Percentiles rank a stretch among this genome's conserved stretches.
These are phyloP conservation scores for Umbelopsis isabellina DNA, from an alignment of 192 early-diverging fungal genomes.

Conservation along the genomic window DNA sequence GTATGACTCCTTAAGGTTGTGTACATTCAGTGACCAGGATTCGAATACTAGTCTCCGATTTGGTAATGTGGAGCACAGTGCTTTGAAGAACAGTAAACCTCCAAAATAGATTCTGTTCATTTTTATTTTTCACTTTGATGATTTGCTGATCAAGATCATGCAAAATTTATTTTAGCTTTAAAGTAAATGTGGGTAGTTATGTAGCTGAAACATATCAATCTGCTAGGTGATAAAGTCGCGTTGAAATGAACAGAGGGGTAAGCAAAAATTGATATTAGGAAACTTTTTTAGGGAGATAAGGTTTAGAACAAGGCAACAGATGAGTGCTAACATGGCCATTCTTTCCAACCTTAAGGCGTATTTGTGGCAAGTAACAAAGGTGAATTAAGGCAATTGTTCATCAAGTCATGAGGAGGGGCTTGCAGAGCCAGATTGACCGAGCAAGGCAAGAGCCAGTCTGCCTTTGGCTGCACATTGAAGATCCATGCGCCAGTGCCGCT, in stretches of 20 bases:
- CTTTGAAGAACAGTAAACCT: neutral
- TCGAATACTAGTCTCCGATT: neutral
- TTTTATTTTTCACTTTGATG: neutral
- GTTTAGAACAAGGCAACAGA: too few species aligned
- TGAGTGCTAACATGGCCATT: too few species aligned
- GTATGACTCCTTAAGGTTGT: neutral
- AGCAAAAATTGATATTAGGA: too few species aligned
- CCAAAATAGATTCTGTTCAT: neutral
- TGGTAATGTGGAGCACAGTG: neutral
- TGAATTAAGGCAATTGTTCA: neutral
- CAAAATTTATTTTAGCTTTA: too few species aligned
- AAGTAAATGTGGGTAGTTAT: too few species aligned
- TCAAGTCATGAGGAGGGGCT: neutral
- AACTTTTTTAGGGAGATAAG: too few species aligned
- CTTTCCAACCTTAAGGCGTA: neutral
- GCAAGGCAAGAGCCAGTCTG: neutral
- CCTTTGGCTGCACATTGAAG: conserved; percentile 20
- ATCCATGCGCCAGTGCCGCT: conserved; percentile 54
- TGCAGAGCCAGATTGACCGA: neutral
- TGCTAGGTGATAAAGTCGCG: too few species aligned
- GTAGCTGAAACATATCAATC: too few species aligned
- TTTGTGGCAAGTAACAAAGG: neutral
- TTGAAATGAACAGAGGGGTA: too few species aligned
- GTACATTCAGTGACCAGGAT: neutral
- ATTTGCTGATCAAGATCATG: too few species aligned